Conservation (phyloP, 768 basidiomycete species). For the Lactarius quietus region DNA sequence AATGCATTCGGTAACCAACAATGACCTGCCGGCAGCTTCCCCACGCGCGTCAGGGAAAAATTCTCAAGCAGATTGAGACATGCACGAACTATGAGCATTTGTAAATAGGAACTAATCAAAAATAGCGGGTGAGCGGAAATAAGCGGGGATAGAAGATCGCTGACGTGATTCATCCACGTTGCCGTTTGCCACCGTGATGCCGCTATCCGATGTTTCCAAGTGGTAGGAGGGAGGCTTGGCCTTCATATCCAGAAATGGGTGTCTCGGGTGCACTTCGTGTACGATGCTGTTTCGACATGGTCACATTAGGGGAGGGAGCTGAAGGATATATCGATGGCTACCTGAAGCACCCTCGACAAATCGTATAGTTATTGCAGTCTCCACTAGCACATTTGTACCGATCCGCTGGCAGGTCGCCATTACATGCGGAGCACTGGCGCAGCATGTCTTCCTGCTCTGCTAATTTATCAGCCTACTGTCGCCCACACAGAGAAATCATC, state of each 20-base stretch:
- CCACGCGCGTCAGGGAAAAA: background rate
- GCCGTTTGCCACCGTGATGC: conserved; percentile 18
- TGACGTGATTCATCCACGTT: conserved; percentile 21
- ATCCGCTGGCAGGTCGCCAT: conserved; percentile 51
- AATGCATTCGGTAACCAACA: conserved; percentile 91
- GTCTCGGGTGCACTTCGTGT: conserved; percentile 85
- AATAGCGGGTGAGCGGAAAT: background rate
- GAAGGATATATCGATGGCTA: conserved; percentile 32
- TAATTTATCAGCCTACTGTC: conserved; percentile 19
- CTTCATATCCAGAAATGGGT: conserved; percentile 81
- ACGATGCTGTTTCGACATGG: conserved; percentile 57
- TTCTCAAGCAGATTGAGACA: background rate
- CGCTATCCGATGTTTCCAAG: conserved; percentile 32
- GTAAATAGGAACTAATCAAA: conserved; percentile 21
- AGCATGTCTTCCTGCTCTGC: conserved; percentile 70
- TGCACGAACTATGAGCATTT: conserved; percentile 23
- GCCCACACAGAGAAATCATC: conserved; percentile 4
- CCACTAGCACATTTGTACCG: conserved; percentile 88
- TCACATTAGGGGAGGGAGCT: conserved; percentile 3
- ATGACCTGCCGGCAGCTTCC: conserved; percentile 88
- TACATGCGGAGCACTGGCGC: conserved; percentile 77
- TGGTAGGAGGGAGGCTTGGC: conserved; percentile 48
- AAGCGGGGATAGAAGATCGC: background rate
- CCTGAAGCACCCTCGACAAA: conserved; percentile 86
- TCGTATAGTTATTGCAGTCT: conserved; percentile 72